phyloP scores from a whole-genome alignment of 164 flowering plant species.

The Berberis vulgaris region DNA sequence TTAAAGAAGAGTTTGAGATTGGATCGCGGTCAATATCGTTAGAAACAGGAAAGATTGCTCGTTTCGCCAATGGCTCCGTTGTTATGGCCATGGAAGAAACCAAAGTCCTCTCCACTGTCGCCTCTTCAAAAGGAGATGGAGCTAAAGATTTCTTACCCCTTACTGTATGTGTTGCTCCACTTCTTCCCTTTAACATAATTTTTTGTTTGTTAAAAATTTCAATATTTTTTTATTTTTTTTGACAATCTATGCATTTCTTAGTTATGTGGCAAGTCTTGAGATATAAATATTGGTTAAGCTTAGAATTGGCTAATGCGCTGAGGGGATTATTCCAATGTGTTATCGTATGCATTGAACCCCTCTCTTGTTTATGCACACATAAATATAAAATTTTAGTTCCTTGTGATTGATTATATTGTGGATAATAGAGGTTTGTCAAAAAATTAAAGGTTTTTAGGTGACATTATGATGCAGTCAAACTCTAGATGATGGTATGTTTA shows the following conservation, averaged over 20 bases:
- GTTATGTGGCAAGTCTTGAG: not conserved
- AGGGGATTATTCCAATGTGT: no score
- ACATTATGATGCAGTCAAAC: no score
- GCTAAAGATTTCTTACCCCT: slow-evolving; percentile 74
- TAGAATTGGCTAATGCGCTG: no score
- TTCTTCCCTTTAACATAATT: not conserved
- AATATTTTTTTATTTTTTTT: not conserved
- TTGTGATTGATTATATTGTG: no score
- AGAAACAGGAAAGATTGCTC: slow-evolving; percentile 85
- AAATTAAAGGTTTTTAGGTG: no score
- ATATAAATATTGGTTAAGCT: no score
- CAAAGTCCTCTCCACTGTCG: slow-evolving; percentile 71
- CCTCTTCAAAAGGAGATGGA: slow-evolving; percentile 54
- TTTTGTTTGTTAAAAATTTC: not conserved
- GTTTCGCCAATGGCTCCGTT: slow-evolving; percentile 91
- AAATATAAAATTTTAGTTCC: not conserved
- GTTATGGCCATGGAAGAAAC: slow-evolving; percentile 76
- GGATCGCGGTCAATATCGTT: slow-evolving; percentile 58
- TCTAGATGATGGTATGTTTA: no score
- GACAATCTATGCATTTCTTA: not conserved
- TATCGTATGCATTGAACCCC: no score
- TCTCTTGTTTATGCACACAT: no score
- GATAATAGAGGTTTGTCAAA: no score
- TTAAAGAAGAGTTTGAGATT: slow-evolving; percentile 72
- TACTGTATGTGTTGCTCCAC: slow-evolving; percentile 42